phyloP scores from a whole-genome alignment of 495 filamentous ascomycete genomes.

The Rhypophila decipiens region DNA sequence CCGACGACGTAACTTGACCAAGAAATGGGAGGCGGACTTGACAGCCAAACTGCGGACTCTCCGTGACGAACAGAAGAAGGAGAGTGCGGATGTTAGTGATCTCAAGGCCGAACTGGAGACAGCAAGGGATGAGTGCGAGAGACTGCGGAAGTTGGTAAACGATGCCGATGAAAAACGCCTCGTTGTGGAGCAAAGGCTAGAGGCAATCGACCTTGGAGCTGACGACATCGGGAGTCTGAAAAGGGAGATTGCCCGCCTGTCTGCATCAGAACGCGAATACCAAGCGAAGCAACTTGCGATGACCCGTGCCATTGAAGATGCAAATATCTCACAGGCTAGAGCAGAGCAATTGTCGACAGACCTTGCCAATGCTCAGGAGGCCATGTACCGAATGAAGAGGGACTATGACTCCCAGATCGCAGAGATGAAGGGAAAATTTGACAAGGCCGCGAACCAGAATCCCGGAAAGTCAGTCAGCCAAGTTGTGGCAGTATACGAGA shows the following conservation, averaged over 20 bases:
- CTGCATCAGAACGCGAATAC: slow-evolving; percentile 46
- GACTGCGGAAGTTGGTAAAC: slow-evolving; percentile 51
- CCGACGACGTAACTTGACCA: slow-evolving; percentile 55
- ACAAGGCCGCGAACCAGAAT: slow-evolving; percentile 34
- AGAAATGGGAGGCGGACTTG: slow-evolving; percentile 66
- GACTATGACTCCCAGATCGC: slow-evolving; percentile 40
- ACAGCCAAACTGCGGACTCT: slow-evolving; percentile 51
- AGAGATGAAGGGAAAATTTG: slow-evolving; percentile 34
- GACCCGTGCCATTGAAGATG: slow-evolving; percentile 41
- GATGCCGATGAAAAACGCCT: slow-evolving; percentile 57
- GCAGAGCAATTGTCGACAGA: slow-evolving; percentile 45
- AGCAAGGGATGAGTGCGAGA: slow-evolving; percentile 45
- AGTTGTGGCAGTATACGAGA: slow-evolving; percentile 29
- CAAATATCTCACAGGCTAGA: slow-evolving; percentile 44
- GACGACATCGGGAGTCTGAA: slow-evolving; percentile 54
- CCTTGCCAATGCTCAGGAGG: slow-evolving; percentile 46
- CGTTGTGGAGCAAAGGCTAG: slow-evolving; percentile 50
- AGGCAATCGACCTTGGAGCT: slow-evolving; percentile 50
- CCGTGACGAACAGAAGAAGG: slow-evolving; percentile 62
- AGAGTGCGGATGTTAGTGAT: slow-evolving; percentile 46
- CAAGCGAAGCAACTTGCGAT: slow-evolving; percentile 53
- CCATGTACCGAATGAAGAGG: slow-evolving; percentile 39
- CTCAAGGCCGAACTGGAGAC: slow-evolving; percentile 49
- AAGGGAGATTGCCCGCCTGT: slow-evolving; percentile 51
- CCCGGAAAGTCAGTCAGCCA: slow-evolving; percentile 31